Conservation (phyloP, 305 asterid genomes). For the Fraxinus nigra region DNA sequence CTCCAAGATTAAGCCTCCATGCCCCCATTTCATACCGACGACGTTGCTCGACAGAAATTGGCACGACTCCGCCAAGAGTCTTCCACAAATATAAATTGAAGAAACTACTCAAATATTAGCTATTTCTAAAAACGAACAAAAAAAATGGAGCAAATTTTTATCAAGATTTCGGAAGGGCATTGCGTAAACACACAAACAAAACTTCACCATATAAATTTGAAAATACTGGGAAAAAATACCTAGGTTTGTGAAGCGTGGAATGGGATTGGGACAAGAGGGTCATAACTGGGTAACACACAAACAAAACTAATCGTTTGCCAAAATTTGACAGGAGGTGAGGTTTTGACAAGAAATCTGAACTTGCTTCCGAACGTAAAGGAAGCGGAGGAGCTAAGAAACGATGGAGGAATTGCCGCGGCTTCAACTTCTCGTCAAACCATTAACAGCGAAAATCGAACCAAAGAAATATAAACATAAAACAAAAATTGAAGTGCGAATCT, state of each 20-base stretch:
- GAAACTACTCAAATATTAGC: conserved; percentile 27
- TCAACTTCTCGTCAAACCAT: too few relatives aligned
- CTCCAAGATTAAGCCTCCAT: conserved; percentile 32
- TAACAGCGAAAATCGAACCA: too few relatives aligned
- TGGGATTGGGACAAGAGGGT: conserved; percentile 22
- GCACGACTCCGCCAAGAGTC: conserved; percentile 30
- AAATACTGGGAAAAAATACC: conserved; percentile 26
- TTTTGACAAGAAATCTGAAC: too few relatives aligned
- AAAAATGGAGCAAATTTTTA: background rate
- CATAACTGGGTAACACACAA: background rate
- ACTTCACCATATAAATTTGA: background rate
- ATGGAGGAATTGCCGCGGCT: too few relatives aligned
- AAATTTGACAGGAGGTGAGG: too few relatives aligned
- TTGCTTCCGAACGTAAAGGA: too few relatives aligned
- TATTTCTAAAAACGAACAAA: background rate
- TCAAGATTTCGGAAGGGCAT: background rate
- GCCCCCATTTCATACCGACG: conserved; percentile 23
- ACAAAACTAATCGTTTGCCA: too few relatives aligned
- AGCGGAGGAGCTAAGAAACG: too few relatives aligned
- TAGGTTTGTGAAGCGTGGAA: conserved; percentile 25
- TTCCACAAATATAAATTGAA: conserved; percentile 32
- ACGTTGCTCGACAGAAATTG: conserved; percentile 19
- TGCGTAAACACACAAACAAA: background rate
- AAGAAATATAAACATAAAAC: too few relatives aligned
- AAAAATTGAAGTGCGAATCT: too few relatives aligned